These are phyloP conservation scores for Diaporthe sp. DNA, from an alignment of 2,329 filamentous ascomycete species.

Conservation along the genomic window DNA sequence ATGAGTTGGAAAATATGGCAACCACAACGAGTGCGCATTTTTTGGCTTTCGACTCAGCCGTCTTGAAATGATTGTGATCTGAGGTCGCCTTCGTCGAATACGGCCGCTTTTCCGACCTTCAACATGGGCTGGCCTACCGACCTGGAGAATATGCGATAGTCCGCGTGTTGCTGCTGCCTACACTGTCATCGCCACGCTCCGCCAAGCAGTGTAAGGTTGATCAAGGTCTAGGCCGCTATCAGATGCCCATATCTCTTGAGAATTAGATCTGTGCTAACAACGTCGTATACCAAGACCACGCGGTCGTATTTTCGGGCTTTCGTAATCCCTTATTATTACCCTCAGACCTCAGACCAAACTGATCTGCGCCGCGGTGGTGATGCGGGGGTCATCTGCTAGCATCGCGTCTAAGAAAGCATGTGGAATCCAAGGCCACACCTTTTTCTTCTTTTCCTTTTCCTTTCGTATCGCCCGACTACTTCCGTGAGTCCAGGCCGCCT, in stretches of 20 bases:
- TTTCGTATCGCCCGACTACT: not conserved
- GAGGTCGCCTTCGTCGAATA: not conserved
- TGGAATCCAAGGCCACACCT: not conserved
- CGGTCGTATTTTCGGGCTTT: slow-evolving; percentile 15
- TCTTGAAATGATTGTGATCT: not conserved
- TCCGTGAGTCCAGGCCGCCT: not conserved
- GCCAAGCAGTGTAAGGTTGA: not conserved
- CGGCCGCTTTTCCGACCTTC: not conserved
- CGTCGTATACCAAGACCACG: slow-evolving; percentile 23
- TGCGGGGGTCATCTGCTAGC: slow-evolving; percentile 4
- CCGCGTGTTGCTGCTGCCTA: not conserved
- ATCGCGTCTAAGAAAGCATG: slow-evolving; percentile 16
- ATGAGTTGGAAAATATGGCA: not conserved
- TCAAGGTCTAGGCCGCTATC: not conserved
- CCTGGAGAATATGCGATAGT: not conserved
- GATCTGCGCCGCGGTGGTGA: not conserved
- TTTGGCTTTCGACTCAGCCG: not conserved
- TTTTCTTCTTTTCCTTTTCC: not conserved
- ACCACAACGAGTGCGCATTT: too few species aligned
- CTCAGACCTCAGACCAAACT: not conserved
- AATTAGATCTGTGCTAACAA: not conserved
- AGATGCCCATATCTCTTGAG: not conserved
- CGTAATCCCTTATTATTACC: slow-evolving; percentile 5
- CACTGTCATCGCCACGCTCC: not conserved
- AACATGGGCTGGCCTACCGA: not conserved